These are phyloP conservation scores for Colletotrichum scovillei DNA, from an alignment of 2,329 filamentous ascomycete genomes.

Conservation along the genomic window DNA sequence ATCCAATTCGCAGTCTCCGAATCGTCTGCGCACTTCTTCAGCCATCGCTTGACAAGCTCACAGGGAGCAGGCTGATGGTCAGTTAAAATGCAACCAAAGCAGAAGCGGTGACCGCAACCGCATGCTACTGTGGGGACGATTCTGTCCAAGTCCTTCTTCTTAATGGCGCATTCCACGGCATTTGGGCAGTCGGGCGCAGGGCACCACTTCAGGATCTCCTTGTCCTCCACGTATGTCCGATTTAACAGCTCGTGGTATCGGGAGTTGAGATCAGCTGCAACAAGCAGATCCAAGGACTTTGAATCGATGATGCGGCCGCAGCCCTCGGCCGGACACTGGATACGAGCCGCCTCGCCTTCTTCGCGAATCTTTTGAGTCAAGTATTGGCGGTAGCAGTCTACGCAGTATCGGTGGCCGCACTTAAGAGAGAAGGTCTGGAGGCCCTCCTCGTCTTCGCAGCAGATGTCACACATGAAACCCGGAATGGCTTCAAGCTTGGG, in stretches of 20 bases:
- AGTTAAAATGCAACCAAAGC: slow-evolving; percentile 89
- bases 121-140: slow-evolving; percentile 93
- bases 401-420: slow-evolving; percentile 93
- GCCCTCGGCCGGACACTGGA: slow-evolving; percentile 89
- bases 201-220: slow-evolving; percentile 96
- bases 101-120: slow-evolving; percentile 86
- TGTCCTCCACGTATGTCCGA: slow-evolving; percentile 96
- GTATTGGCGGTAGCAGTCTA: slow-evolving; percentile 93
- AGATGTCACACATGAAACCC: slow-evolving; percentile 94
- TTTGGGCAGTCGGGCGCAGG: slow-evolving; percentile 97
- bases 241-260: slow-evolving; percentile 89
- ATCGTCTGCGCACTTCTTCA: slow-evolving; percentile 98
- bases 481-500: slow-evolving; percentile 77
- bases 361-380: slow-evolving; percentile 92
- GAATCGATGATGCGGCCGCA: slow-evolving; percentile 94
- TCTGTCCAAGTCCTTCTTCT: slow-evolving; percentile 85
- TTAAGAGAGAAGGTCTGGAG: slow-evolving; percentile 92
- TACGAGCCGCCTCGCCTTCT: slow-evolving; percentile 93
- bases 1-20: slow-evolving; percentile 99
- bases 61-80: slow-evolving; percentile 97
- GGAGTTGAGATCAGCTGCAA: slow-evolving; percentile 64
- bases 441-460: slow-evolving; percentile 86
- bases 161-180: slow-evolving; percentile 88
- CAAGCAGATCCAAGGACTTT: slow-evolving; percentile 84
- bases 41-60: slow-evolving; percentile 89